Conservation (phyloP, 192 early-diverging fungal species). For the Entomortierella chlamydospora region DNA sequence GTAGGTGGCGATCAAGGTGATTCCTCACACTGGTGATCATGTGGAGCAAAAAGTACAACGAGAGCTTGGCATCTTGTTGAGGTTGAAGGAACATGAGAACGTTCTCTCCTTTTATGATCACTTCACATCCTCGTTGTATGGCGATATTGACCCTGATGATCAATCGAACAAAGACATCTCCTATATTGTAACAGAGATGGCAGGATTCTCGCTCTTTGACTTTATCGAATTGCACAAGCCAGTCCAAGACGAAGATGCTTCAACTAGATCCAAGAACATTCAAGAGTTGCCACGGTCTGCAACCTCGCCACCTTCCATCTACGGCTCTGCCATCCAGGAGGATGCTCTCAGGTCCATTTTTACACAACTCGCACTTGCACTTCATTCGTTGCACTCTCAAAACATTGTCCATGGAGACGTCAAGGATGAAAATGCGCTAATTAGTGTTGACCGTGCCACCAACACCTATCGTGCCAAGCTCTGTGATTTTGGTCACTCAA, state of each 20-base stretch:
- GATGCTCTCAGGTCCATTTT: conserved; percentile 33
- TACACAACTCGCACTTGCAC: conserved; percentile 24
- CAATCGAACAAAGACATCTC: conserved; percentile 39
- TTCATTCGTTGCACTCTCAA: conserved; percentile 24
- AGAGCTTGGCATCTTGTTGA: conserved; percentile 22
- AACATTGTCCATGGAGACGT: conserved; percentile 32
- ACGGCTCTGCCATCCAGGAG: conserved; percentile 24
- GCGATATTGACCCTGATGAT: conserved; percentile 36
- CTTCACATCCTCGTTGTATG: conserved; percentile 39
- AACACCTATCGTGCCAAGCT: conserved; percentile 27
- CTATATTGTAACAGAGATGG: conserved; percentile 37
- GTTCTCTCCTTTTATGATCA: conserved; percentile 24
- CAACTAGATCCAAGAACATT: conserved; percentile 35
- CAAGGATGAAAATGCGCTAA: conserved; percentile 42
- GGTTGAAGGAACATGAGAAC: conserved; percentile 31
- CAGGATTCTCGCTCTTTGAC: conserved; percentile 33
- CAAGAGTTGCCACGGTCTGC: conserved; percentile 10
- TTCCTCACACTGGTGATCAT: conserved; percentile 33
- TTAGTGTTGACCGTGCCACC: conserved; percentile 14
- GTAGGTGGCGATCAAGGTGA: conserved; percentile 42
- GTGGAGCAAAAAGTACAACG: conserved; percentile 34
- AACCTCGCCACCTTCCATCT: conserved; percentile 13
- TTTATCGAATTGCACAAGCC: conserved; percentile 34
- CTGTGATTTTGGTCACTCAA: conserved; percentile 44
- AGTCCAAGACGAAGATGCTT: conserved; percentile 28